phyloP scores from a whole-genome alignment of 2,329 filamentous ascomycete species.

The Sporothrix luriei region DNA sequence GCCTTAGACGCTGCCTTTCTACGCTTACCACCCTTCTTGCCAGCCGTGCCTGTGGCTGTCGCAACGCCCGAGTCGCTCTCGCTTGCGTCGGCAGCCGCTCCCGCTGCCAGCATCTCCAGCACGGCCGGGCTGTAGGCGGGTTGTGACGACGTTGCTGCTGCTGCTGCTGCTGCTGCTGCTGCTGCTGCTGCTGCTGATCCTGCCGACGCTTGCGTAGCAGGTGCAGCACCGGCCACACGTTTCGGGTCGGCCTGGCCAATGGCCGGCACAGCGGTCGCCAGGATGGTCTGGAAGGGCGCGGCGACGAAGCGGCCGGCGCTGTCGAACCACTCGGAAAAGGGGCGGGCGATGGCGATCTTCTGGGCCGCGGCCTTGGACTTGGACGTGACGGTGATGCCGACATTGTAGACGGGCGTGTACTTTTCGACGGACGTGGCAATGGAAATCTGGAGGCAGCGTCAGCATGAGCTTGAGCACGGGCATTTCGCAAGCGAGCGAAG shows the following conservation, averaged over 20 bases:
- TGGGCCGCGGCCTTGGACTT: constrained; percentile 44
- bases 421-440: constrained; percentile 76
- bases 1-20: constrained; percentile 46
- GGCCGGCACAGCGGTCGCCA: constrained; percentile 67
- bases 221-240: constrained; percentile 48
- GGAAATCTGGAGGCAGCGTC: constrained; percentile 59
- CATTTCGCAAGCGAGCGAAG: background rate
- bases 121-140: constrained; percentile 48
- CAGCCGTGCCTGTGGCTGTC: constrained; percentile 39
- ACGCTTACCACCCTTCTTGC: constrained; percentile 50
- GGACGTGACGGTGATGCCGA: constrained; percentile 63
- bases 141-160: constrained; percentile 45
- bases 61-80: constrained; percentile 35
- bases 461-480: background rate
- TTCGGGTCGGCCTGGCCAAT: constrained; percentile 69
- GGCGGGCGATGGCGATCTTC: constrained; percentile 59
- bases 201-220: constrained; percentile 38
- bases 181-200: constrained; percentile 43
- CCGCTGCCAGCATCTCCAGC: constrained; percentile 51
- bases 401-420: constrained; percentile 76
- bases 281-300: constrained; percentile 75
- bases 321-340: constrained; percentile 80
- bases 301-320: constrained; percentile 69
- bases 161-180: constrained; percentile 43
- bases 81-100: constrained; percentile 35